These are phyloP conservation scores for Myxozyma neglecta DNA, from an alignment of 805 yeast species.

Conservation along the genomic window DNA sequence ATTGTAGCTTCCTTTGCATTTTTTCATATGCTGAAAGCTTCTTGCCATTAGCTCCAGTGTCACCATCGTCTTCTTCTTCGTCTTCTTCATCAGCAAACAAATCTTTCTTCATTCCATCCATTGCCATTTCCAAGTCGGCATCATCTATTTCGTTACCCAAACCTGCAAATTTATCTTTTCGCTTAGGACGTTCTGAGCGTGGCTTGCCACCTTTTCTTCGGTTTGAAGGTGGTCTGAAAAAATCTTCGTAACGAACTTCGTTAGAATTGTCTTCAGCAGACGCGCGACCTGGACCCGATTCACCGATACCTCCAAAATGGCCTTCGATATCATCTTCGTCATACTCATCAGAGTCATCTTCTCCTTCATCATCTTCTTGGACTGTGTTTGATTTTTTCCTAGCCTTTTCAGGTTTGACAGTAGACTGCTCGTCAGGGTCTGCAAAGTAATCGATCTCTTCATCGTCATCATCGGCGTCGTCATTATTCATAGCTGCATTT, in stretches of 20 bases:
- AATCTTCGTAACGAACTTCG: slow-evolving; percentile 43
- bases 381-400: not conserved
- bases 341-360: slow-evolving; percentile 23
- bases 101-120: slow-evolving; percentile 41
- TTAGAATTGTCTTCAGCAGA: slow-evolving; percentile 31
- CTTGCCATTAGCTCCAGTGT: slow-evolving; percentile 61
- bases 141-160: slow-evolving; percentile 35
- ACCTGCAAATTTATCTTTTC: slow-evolving; percentile 32
- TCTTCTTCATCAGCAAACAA: slow-evolving; percentile 49
- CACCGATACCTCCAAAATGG: slow-evolving; percentile 36
- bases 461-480: slow-evolving; percentile 47
- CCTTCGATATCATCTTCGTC: slow-evolving; percentile 44
- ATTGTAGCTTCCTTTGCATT: slow-evolving; percentile 73
- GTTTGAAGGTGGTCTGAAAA: slow-evolving; percentile 42
- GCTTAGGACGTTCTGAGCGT: slow-evolving; percentile 11
- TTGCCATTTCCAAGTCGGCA: slow-evolving; percentile 35
- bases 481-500: slow-evolving; percentile 31
- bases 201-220: slow-evolving; percentile 16
- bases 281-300: not conserved
- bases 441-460: slow-evolving; percentile 51
- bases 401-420: not conserved
- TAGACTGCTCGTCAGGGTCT: slow-evolving; percentile 34
- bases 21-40: slow-evolving; percentile 57
- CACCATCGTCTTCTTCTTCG: slow-evolving; percentile 61
- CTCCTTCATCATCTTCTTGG: not conserved